Percentiles rank a stretch among this genome's conserved stretches.
Evolutionary conservation across 257 asterid genomes (phyloP).

Genomic region (Forsythia suspensa): DNA sequence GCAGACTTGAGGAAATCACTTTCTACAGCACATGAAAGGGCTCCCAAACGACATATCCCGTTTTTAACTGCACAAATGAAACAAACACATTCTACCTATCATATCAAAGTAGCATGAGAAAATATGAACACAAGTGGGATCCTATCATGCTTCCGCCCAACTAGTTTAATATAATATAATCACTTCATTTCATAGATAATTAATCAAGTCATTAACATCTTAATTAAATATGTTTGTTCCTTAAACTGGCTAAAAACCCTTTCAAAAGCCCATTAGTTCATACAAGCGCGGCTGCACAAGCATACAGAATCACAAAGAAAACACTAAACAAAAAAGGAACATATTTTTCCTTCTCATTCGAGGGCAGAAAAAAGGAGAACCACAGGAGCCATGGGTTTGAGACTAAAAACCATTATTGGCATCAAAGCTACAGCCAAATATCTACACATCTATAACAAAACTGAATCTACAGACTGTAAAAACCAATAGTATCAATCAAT

Average conservation of each 20-base stretch:
- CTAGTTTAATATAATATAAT: not conserved
- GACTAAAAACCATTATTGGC: not conserved
- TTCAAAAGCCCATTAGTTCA: not conserved
- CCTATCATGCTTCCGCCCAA: not conserved
- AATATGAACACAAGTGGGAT: not conserved
- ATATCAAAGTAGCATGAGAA: not conserved
- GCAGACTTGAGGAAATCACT: not conserved
- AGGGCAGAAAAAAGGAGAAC: too few relatives aligned
- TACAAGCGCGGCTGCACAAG: not conserved
- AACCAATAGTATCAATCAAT: not conserved
- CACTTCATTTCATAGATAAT: not conserved
- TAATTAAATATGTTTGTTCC: not conserved
- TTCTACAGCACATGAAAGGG: too few relatives aligned
- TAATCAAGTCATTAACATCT: not conserved
- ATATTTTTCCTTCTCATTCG: not conserved
- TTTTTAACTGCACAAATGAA: not conserved
- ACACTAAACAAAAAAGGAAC: not conserved
- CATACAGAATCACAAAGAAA: not conserved
- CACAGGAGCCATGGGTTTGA: too few relatives aligned
- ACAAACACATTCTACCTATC: too few relatives aligned
- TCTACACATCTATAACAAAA: slow-evolving; percentile 35
- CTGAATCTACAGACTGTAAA: slow-evolving; percentile 18
- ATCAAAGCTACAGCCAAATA: slow-evolving; percentile 3
- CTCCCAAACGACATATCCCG: too few relatives aligned
- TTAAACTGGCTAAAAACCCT: not conserved